Evolutionary conservation across 2,329 filamentous ascomycete species (phyloP), one percentile per base, ranked within the genome.

Genomic region (Cadophora malorum): DNA sequence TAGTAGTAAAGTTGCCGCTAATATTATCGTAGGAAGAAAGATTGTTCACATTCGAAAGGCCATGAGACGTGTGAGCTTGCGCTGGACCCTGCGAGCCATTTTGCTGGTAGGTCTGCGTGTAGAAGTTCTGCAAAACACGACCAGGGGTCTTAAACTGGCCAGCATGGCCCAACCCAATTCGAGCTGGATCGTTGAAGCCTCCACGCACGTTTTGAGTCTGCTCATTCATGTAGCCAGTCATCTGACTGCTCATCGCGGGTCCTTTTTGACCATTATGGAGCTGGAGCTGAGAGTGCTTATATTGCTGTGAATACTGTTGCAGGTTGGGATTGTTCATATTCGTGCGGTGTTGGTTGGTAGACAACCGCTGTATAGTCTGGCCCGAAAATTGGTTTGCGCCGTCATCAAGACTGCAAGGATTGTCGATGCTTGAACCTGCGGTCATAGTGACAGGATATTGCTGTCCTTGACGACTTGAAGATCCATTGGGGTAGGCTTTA

Each of bases 171-270:
- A 45, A 41, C 2, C 56, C 35, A 59, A 25, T n/a, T 59, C 14
- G 35, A 59, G n/a, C 21, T 19, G 21, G 33, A 23, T 59, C 25
- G 4, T 14, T 12, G 14, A 59, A 28, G 8, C 56, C 56, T 41
- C 33, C 21, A 8, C 9, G 38, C 4, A 59, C 56, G 19, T 59
- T 35, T 12, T 59, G 35, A 45, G 56, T 25, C 56, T 59, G 56
- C 12, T 9, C 21, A 14, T 41, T 41, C 33, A 59, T 45, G 35
- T 38, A 59, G 38, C 21, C 33, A 41, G n/a, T 19, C 33, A 59
- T 59, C 12, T 25, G 21, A 23, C 7, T 23, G 33, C 38, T 25
- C 56, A 21, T 38, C 21, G 56, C n/a, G 21, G 56, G n/a, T 16
- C 28, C n/a, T 10, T 41, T 45, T 3, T 41, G 56, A 23, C 33